A percentile compares a stretch with the other conserved stretches of the same genome.
phyloP scores from a whole-genome alignment of 441 rosid genomes.

The Cnidoscolus chayamansa region DNA sequence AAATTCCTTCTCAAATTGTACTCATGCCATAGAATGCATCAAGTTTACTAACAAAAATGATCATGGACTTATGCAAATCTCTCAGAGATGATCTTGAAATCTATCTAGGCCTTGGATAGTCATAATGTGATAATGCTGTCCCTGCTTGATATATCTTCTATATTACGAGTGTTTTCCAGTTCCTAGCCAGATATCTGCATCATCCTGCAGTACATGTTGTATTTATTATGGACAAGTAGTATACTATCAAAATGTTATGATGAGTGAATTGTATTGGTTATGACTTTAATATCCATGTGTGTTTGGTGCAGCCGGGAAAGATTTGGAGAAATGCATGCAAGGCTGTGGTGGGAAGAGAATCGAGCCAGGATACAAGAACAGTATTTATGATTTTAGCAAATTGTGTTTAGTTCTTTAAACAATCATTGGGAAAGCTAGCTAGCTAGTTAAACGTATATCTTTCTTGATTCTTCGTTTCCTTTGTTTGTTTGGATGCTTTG shows the following conservation, averaged over 20 bases:
- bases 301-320: slow-evolving; percentile 72
- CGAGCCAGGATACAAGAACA: slow-evolving; percentile 85
- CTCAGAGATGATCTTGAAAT: not conserved
- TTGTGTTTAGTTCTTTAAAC: slow-evolving; percentile 2
- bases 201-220: not conserved
- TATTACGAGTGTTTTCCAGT: no score
- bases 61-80: not conserved
- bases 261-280: not conserved
- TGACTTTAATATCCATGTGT: slow-evolving; percentile 1
- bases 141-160: no score
- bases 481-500: no score
- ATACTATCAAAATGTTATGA: not conserved
- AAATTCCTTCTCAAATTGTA: not conserved
- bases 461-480: not conserved
- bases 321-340: slow-evolving; percentile 78
- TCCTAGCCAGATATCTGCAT: no score
- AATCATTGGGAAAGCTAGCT: slow-evolving; percentile 15
- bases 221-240: not conserved
- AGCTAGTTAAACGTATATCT: not conserved
- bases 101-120: no score
- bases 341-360: slow-evolving; percentile 95
- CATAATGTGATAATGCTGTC: not conserved
- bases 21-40: not conserved
- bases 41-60: not conserved
- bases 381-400: slow-evolving; percentile 50